Conservation (phyloP, 202 grass and related monocot species). For the Bolboschoenoplectus hybrid region DNA sequence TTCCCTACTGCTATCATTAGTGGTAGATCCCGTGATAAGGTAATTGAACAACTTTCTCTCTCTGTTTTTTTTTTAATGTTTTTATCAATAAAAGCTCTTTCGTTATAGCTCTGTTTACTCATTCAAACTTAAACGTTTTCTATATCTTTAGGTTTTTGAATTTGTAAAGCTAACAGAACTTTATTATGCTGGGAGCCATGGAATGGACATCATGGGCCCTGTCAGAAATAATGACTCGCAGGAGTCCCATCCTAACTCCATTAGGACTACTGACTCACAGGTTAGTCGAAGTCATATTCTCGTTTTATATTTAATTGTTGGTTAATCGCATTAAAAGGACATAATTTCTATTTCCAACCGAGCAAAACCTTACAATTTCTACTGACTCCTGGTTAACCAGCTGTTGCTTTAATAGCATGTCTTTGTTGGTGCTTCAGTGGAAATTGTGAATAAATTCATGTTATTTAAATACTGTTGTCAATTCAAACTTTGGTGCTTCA, state of each 20-base stretch:
- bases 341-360: not conserved
- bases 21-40: constrained; percentile 95
- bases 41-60: constrained; percentile 30
- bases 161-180: constrained; percentile 93
- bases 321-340: not conserved
- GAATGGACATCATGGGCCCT: constrained; percentile 98
- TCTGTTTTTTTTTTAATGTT: not conserved
- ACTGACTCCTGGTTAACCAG: not conserved
- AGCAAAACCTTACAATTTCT: not conserved
- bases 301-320: not conserved
- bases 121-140: constrained; percentile 15
- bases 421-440: not conserved
- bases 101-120: constrained; percentile 2
- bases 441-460: constrained; percentile 6
- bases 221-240: constrained; percentile 50
- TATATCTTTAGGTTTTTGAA: constrained; percentile 69
- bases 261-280: constrained; percentile 63
- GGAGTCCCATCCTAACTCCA: constrained; percentile 54
- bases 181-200: constrained; percentile 90
- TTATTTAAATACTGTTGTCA: not conserved
- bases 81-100: constrained; percentile 8
- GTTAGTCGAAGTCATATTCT: constrained; percentile 41
- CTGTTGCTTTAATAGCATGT: not conserved
- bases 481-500: not conserved
- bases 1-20: constrained; percentile 95